Percentiles rank a stretch among this genome's conserved stretches.
Evolutionary conservation across 768 basidiomycete species (phyloP).

Genomic region (Naganishia randhawae): DNA sequence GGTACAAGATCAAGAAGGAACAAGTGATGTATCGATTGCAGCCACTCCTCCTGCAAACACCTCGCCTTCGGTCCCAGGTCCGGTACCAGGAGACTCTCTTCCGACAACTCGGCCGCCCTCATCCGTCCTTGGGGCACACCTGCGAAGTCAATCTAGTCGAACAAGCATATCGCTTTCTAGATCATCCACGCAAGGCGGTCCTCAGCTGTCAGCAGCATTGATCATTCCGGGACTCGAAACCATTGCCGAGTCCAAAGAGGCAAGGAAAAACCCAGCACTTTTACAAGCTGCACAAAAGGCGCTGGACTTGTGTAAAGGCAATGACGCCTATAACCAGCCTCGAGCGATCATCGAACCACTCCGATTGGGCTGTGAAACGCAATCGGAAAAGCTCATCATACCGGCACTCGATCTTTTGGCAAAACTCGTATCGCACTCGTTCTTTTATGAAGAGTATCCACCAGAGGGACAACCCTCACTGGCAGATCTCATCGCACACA

Average conservation of each 20-base stretch:
- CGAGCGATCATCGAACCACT: constrained; percentile 94
- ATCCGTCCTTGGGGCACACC: constrained; percentile 1
- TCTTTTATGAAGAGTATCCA: constrained; percentile 72
- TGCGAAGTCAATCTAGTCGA: constrained; percentile 9
- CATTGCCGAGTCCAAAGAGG: constrained; percentile 82
- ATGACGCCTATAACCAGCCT: constrained; percentile 64
- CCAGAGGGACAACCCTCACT: constrained; percentile 65
- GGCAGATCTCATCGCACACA: constrained; percentile 89
- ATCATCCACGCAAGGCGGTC: constrained; percentile 23
- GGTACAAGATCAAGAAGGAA: not conserved
- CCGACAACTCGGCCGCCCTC: not conserved
- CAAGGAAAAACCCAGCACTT: constrained; percentile 73
- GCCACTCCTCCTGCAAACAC: not conserved
- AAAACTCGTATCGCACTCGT: constrained; percentile 94
- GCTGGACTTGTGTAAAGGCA: constrained; percentile 71
- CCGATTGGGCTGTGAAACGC: constrained; percentile 90
- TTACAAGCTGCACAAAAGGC: constrained; percentile 78
- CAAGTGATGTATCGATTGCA: not conserved
- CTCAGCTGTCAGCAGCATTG: constrained; percentile 45
- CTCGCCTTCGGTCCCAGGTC: not conserved
- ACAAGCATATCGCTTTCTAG: constrained; percentile 14
- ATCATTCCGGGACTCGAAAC: constrained; percentile 73
- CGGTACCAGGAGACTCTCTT: not conserved
- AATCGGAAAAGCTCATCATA: constrained; percentile 88
- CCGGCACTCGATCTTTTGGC: constrained; percentile 95